A percentile compares a stretch with the other conserved stretches of the same genome.
Evolutionary conservation across 345 rosid species (phyloP).

Genomic region (Eutrema yunnanense): DNA sequence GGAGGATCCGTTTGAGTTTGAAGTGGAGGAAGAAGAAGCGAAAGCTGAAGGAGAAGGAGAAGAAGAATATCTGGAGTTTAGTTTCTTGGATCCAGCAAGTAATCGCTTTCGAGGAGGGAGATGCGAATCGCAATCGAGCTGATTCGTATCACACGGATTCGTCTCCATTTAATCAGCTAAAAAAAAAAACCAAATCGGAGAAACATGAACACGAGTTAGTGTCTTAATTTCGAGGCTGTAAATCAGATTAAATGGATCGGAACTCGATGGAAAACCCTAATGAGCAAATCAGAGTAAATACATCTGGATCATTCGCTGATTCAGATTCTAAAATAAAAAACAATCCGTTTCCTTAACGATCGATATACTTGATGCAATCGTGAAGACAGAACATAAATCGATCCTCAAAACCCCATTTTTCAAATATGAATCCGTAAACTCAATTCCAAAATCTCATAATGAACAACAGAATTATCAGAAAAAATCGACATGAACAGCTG

Average conservation of each 20-base stretch:
- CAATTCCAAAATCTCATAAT: neutral
- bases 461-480: neutral
- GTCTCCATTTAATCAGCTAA: constrained; percentile 46
- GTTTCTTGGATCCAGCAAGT: constrained; percentile 87
- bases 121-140: constrained; percentile 77
- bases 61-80: constrained; percentile 44
- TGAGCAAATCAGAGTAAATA: neutral
- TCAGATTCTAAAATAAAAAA: neutral
- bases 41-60: constrained; percentile 12
- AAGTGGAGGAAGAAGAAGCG: constrained; percentile 36
- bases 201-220: constrained; percentile 5
- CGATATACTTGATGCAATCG: neutral
- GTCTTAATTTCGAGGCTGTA: neutral
- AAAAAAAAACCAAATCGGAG: constrained; percentile 16
- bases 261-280: neutral
- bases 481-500: neutral
- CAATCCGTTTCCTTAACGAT: neutral
- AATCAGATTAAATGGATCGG: neutral
- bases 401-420: neutral
- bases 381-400: neutral
- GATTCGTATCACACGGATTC: constrained; percentile 57
- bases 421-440: neutral
- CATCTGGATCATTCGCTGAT: neutral
- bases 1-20: constrained; percentile 26
- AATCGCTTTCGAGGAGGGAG: constrained; percentile 93